These are phyloP conservation scores for Cercospora sesami DNA, from an alignment of 2,329 filamentous ascomycete species.

Conservation along the genomic window DNA sequence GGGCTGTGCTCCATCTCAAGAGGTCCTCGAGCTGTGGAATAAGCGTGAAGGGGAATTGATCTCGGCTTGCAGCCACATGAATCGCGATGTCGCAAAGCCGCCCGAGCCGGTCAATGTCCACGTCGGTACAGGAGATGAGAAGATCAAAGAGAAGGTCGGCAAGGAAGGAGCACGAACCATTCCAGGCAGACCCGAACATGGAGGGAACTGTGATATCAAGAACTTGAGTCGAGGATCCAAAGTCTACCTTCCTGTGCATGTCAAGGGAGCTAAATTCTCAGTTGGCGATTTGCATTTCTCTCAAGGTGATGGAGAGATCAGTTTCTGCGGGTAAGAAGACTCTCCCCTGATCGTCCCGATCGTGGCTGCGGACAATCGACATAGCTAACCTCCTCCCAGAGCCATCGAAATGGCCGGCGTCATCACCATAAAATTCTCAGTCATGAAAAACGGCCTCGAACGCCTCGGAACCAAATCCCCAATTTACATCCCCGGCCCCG, in stretches of 20 bases:
- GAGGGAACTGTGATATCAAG: constrained; percentile 91
- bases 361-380: neutral
- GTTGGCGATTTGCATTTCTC: constrained; percentile 73
- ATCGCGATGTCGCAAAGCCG: constrained; percentile 72
- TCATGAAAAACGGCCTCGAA: constrained; percentile 77
- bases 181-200: constrained; percentile 79
- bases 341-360: neutral
- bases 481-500: constrained; percentile 81
- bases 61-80: constrained; percentile 62
- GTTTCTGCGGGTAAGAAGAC: constrained; percentile 52
- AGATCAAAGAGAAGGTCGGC: constrained; percentile 66
- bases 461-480: constrained; percentile 77
- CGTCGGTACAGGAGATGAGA: constrained; percentile 61
- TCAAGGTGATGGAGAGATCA: constrained; percentile 89
- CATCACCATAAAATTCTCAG: constrained; percentile 85
- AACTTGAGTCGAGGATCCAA: constrained; percentile 77
- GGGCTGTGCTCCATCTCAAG: constrained; percentile 79
- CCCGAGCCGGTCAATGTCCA: constrained; percentile 72
- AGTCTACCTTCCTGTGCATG: constrained; percentile 84
- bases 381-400: neutral
- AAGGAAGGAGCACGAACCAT: constrained; percentile 81
- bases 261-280: constrained; percentile 81
- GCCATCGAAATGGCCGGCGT: constrained; percentile 93
- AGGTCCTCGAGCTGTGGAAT: constrained; percentile 81
- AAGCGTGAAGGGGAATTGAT: constrained; percentile 79